These are phyloP conservation scores for Ceratobasidium theobromae DNA, from an alignment of 1,284 basidiomycete species.

Conservation along the genomic window DNA sequence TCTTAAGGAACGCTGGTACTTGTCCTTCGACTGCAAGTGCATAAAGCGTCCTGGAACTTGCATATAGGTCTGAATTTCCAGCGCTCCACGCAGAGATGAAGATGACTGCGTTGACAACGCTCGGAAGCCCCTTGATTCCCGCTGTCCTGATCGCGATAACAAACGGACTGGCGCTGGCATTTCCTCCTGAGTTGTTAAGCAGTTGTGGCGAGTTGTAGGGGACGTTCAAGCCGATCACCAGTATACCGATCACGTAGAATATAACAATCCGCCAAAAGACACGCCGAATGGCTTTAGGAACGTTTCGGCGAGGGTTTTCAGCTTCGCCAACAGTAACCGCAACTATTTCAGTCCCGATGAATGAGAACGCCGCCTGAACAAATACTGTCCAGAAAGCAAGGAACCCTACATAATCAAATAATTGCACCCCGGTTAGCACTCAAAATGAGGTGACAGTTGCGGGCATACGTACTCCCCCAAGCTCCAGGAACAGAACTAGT, in stretches of 20 bases:
- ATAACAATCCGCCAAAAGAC: constrained; percentile 67
- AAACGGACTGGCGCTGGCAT: constrained; percentile 46
- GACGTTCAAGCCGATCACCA: constrained; percentile 51
- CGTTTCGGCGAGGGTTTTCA: constrained; percentile 56
- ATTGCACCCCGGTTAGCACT: neutral
- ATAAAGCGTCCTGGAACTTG: constrained; percentile 58
- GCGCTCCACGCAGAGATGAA: constrained; percentile 66
- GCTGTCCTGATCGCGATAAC: constrained; percentile 61
- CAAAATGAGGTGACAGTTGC: neutral
- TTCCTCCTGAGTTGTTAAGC: constrained; percentile 31
- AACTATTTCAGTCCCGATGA: constrained; percentile 71
- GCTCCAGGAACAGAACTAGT: constrained; percentile 47
- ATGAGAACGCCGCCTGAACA: constrained; percentile 59
- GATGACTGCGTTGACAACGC: constrained; percentile 60
- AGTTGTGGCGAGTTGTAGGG: constrained; percentile 39
- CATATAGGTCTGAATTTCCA: constrained; percentile 63
- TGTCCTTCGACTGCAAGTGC: constrained; percentile 50
- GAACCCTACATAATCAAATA: constrained; percentile 38
- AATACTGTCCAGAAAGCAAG: constrained; percentile 46
- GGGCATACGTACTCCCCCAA: constrained; percentile 34
- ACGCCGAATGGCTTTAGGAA: constrained; percentile 67
- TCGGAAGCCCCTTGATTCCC: constrained; percentile 58
- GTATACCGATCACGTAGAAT: constrained; percentile 60
- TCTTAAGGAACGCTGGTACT: constrained; percentile 50
- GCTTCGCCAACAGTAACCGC: constrained; percentile 64